Conservation (phyloP, 163 green algal genomes). For the Scenedesmus sp. region DNA sequence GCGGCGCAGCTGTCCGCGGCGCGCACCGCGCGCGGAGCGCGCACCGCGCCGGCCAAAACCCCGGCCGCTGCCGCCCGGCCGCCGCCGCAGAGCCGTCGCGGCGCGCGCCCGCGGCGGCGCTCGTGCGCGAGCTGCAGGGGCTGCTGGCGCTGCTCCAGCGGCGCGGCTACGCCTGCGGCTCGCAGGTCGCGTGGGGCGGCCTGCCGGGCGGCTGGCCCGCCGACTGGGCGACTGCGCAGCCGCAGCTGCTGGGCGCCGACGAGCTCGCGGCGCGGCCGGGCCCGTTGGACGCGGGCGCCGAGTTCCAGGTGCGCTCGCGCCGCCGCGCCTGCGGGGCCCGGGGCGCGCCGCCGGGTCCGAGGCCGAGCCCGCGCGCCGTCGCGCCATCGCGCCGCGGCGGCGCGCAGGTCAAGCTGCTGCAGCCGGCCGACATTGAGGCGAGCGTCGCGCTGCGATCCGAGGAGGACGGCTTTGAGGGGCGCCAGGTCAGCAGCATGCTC, state of each 20-base stretch:
- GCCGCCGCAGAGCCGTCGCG: too few relatives aligned
- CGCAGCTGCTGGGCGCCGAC: slow-evolving; percentile 1
- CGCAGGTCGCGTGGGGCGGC: slow-evolving; percentile 52
- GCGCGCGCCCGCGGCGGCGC: neutral
- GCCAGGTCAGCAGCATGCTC: slow-evolving; percentile 48
- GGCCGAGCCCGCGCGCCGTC: too few relatives aligned
- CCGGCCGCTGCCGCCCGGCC: too few relatives aligned
- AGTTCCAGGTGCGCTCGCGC: slow-evolving; percentile 42
- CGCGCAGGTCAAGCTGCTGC: slow-evolving; percentile 57
- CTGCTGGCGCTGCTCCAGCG: slow-evolving; percentile 44
- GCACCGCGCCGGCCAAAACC: too few relatives aligned
- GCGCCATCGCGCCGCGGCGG: too few relatives aligned
- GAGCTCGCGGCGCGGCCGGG: neutral
- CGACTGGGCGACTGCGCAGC: slow-evolving; percentile 49
- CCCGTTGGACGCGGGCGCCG: neutral
- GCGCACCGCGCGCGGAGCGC: too few relatives aligned
- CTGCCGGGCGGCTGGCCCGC: slow-evolving; percentile 50
- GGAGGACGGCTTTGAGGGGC: slow-evolving; percentile 60
- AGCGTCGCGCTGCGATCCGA: slow-evolving; percentile 59
- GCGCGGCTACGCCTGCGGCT: slow-evolving; percentile 51
- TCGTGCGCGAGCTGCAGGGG: neutral
- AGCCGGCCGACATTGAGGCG: slow-evolving; percentile 61
- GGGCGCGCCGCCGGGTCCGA: too few relatives aligned
- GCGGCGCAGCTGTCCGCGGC: too few relatives aligned
- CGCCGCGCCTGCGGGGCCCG: too few relatives aligned